Evolutionary conservation across 225 moss, liverwort and hornwort species (phyloP).

Genomic region (Pseudisothecium myosuroides): DNA sequence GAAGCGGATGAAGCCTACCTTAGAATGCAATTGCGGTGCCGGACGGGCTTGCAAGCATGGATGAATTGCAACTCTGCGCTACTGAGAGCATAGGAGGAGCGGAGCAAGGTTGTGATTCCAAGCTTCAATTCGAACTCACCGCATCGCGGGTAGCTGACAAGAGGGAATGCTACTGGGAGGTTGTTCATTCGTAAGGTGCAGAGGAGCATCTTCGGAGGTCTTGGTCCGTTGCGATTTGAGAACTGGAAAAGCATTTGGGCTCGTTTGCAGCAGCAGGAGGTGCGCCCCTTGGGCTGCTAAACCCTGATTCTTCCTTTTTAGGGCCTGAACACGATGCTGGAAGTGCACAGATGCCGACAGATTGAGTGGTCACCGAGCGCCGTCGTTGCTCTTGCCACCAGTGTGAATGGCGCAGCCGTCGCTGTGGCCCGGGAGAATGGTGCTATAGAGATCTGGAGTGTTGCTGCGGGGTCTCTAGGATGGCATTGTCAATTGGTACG

Average conservation of each 20-base stretch:
- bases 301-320: neutral
- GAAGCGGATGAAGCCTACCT: neutral
- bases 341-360: slow-evolving; percentile 97
- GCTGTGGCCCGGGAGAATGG: slow-evolving; percentile 91
- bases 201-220: slow-evolving; percentile 3
- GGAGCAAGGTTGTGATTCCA: neutral
- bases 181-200: neutral
- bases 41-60: slow-evolving; percentile 6
- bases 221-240: neutral
- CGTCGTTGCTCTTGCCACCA: slow-evolving; percentile 89
- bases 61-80: neutral
- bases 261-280: neutral
- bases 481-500: slow-evolving; percentile 94
- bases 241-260: neutral
- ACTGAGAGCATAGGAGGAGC: neutral
- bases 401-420: slow-evolving; percentile 74
- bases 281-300: neutral
- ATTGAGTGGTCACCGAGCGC: slow-evolving; percentile 94
- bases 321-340: slow-evolving; percentile 75
- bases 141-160: neutral
- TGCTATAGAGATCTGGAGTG: slow-evolving; percentile 90
- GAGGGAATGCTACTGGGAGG: slow-evolving; percentile 12
- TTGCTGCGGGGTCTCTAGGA: slow-evolving; percentile 89
- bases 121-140: neutral
- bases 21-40: slow-evolving; percentile 5